phyloP scores from a whole-genome alignment of 1,139 yeast species.

The Protomyces macrosporus region DNA sequence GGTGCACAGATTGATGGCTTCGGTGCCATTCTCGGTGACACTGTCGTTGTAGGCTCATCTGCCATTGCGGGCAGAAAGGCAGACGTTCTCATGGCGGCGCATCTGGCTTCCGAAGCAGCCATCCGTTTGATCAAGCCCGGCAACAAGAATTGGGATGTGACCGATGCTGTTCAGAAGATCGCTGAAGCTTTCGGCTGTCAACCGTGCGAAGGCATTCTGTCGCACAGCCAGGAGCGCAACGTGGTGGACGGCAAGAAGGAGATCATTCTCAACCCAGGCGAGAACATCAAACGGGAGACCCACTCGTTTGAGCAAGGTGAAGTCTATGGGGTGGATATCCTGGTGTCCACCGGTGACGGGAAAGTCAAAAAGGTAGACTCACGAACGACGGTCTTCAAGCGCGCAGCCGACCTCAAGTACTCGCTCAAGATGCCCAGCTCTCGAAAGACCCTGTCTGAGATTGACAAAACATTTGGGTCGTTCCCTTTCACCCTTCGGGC shows the following conservation, averaged over 20 bases:
- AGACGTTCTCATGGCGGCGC: constrained; percentile 66
- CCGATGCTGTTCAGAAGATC: constrained; percentile 60
- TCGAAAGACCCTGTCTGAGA: constrained; percentile 60
- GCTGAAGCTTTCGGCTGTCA: constrained; percentile 57
- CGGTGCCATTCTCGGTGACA: constrained; percentile 64
- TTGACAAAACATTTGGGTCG: constrained; percentile 59
- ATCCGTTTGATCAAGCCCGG: constrained; percentile 64
- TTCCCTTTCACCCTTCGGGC: constrained; percentile 69
- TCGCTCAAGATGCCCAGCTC: constrained; percentile 70
- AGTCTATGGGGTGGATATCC: constrained; percentile 70
- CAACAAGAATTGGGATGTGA: constrained; percentile 70
- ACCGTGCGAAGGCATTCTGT: constrained; percentile 60
- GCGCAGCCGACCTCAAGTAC: constrained; percentile 56
- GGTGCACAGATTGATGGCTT: constrained; percentile 78
- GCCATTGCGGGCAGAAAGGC: constrained; percentile 55
- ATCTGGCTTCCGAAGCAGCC: constrained; percentile 77
- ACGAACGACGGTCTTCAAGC: constrained; percentile 67
- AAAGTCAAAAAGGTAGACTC: constrained; percentile 56
- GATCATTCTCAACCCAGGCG: constrained; percentile 68
- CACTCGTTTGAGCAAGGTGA: constrained; percentile 68
- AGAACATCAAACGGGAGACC: constrained; percentile 58
- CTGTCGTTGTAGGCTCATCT: constrained; percentile 52
- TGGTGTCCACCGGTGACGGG: constrained; percentile 65
- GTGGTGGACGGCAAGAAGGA: constrained; percentile 72
- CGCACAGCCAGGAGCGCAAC: constrained; percentile 66